A percentile compares a stretch with the other conserved stretches of the same genome.
Evolutionary conservation across 164 flowering plant species (phyloP).

Genomic region (Kalanchoe fedtschenkoi): DNA sequence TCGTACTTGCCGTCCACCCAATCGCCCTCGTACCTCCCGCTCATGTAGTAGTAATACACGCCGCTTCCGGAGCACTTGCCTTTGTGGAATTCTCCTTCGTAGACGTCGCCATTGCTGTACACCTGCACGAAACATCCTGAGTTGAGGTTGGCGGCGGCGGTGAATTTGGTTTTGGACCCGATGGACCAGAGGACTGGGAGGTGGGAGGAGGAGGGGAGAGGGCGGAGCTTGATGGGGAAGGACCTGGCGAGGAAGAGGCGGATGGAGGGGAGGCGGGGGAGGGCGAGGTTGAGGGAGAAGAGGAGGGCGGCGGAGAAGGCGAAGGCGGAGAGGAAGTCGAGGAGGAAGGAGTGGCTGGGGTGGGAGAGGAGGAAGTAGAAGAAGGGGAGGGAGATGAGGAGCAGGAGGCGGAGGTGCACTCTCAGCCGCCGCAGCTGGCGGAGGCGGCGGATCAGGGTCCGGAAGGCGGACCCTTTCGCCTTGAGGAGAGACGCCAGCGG

Average conservation of each 20-base stretch:
- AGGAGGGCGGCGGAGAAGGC: conserved; percentile 57
- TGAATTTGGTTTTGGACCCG: conserved; percentile 25
- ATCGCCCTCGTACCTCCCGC: conserved; percentile 49
- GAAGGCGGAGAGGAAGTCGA: conserved; percentile 58
- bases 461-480: background rate
- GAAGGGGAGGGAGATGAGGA: conserved; percentile 46
- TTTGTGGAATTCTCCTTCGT: conserved; percentile 43
- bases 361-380: conserved; percentile 54
- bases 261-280: conserved; percentile 62
- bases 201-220: conserved; percentile 8
- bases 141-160: conserved; percentile 4
- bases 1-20: conserved; percentile 51
- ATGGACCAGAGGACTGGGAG: conserved; percentile 43
- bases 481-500: conserved; percentile 2
- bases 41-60: conserved; percentile 42
- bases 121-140: conserved; percentile 43
- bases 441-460: conserved; percentile 21
- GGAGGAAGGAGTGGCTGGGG: conserved; percentile 43
- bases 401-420: conserved; percentile 33
- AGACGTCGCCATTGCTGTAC: conserved; percentile 43
- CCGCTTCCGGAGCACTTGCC: conserved; percentile 47
- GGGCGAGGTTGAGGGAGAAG: conserved; percentile 52
- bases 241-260: conserved; percentile 44
- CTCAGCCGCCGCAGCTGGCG: conserved; percentile 30
- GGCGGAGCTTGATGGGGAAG: conserved; percentile 36